phyloP scores from a whole-genome alignment of 805 yeast genomes.

The Yamadazyma philogaea region DNA sequence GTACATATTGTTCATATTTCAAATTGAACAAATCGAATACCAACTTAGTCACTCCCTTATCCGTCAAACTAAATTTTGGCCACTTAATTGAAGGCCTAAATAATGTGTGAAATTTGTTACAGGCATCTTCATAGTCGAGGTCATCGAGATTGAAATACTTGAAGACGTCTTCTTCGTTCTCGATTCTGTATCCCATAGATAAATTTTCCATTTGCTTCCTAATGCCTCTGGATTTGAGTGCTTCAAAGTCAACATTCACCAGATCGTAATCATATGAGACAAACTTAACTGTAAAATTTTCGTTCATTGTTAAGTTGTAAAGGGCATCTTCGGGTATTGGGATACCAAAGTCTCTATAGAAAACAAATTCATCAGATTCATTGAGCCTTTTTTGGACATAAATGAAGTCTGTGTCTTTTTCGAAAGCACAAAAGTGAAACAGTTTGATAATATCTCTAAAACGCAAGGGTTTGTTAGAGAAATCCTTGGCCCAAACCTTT shows the following conservation, averaged over 20 bases:
- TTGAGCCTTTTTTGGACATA: constrained; percentile 4
- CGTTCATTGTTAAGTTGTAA: background rate
- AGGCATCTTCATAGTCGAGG: constrained; percentile 7
- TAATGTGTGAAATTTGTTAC: background rate
- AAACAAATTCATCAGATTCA: background rate
- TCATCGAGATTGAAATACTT: constrained; percentile 10
- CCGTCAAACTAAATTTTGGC: constrained; percentile 3
- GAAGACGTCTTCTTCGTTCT: constrained; percentile 6
- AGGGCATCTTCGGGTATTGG: background rate
- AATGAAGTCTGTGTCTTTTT: background rate
- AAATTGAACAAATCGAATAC: constrained; percentile 8
- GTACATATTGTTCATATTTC: constrained; percentile 8
- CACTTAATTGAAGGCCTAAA: background rate
- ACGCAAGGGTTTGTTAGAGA: background rate
- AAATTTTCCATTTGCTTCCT: constrained; percentile 2
- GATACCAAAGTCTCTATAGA: constrained; percentile 6
- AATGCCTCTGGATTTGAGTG: constrained; percentile 2
- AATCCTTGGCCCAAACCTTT: background rate
- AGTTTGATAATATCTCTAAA: background rate
- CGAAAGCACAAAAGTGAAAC: constrained; percentile 2
- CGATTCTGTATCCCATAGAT: constrained; percentile 7
- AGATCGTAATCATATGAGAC: background rate
- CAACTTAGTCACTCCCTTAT: background rate
- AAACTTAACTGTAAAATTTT: constrained; percentile 1
- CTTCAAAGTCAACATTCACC: background rate